phyloP scores from a whole-genome alignment of 192 early-diverging fungal species.

The Gonapodya sp. region DNA sequence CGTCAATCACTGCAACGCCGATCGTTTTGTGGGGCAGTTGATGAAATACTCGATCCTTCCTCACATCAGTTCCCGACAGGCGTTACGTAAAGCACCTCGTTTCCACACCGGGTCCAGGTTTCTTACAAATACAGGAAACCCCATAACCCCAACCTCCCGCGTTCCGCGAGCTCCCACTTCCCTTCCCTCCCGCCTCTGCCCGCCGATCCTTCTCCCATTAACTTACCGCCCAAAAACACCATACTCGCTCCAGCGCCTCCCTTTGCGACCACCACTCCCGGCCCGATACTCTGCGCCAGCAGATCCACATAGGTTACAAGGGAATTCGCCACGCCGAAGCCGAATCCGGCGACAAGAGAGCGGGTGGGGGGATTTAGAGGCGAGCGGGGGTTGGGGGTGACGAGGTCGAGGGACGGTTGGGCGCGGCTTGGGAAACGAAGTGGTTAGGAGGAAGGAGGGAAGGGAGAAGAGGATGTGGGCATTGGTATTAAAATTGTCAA shows the following conservation, averaged over 20 bases:
- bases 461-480: no score
- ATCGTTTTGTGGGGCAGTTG: no score
- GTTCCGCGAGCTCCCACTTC: no score
- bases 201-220: no score
- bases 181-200: no score
- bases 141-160: no score
- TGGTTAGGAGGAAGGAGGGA: background rate
- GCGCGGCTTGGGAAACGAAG: conserved; percentile 4
- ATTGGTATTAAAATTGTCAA: no score
- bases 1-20: no score
- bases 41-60: no score
- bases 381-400: background rate
- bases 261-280: conserved; percentile 54
- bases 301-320: conserved; percentile 57
- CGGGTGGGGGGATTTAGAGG: background rate
- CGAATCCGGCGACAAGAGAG: conserved; percentile 40
- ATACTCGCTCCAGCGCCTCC: conserved; percentile 50
- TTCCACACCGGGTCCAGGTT: no score
- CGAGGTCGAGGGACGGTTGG: background rate
- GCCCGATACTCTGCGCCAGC: conserved; percentile 56
- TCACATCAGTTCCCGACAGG: no score
- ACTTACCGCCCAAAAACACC: conserved; percentile 60
- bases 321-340: conserved; percentile 63
- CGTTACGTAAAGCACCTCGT: background rate
- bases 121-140: no score